A percentile compares a stretch with the other conserved stretches of the same genome.
Conservation (phyloP, 257 asterid species). For the Capsicum baccatum region DNA sequence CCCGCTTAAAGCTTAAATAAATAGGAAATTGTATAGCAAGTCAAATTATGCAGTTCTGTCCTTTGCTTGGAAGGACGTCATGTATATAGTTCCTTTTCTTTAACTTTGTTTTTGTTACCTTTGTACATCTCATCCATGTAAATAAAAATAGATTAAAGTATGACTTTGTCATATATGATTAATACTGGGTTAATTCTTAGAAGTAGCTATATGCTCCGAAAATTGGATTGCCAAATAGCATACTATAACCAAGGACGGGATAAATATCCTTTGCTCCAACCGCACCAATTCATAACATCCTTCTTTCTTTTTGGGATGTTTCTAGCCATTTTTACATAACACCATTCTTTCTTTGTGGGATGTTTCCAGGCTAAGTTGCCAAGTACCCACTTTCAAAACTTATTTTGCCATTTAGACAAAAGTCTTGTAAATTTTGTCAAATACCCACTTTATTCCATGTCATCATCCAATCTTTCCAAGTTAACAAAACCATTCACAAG, state of each 20-base stretch:
- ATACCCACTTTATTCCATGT: too few relatives aligned
- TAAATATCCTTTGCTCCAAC: background rate
- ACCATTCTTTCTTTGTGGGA: too few relatives aligned
- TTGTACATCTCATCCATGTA: background rate
- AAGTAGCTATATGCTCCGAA: background rate
- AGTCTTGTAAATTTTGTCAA: too few relatives aligned
- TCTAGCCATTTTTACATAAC: too few relatives aligned
- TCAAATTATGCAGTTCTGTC: background rate
- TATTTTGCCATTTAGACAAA: too few relatives aligned
- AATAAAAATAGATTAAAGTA: conserved; percentile 23
- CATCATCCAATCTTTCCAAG: too few relatives aligned
- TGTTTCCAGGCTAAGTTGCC: too few relatives aligned
- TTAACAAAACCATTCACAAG: too few relatives aligned
- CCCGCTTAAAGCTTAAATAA: background rate
- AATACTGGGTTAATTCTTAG: background rate
- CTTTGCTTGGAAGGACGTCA: background rate
- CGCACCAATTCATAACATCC: background rate
- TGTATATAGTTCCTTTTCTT: background rate
- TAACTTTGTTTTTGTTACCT: background rate
- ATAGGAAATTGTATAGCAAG: conserved; percentile 13
- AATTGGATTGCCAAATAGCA: background rate
- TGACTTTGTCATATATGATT: background rate
- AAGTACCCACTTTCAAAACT: too few relatives aligned
- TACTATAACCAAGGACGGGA: background rate
- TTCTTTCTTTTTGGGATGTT: background rate